Conservation (phyloP, 306 rosid species). For the Styphnolobium japonicum region DNA sequence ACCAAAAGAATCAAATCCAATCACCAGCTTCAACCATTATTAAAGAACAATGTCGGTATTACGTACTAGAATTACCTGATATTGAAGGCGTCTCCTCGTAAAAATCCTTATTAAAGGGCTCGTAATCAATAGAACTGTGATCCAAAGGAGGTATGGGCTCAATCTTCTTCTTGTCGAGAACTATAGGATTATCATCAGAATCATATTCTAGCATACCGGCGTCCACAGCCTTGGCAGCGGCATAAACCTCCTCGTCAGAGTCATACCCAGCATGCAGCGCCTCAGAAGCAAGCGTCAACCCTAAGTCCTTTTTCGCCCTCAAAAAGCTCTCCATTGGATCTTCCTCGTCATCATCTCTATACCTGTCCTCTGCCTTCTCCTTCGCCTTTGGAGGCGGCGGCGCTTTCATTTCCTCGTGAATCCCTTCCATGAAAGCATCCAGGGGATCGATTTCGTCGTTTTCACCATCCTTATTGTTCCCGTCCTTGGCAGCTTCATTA, state of each 20-base stretch:
- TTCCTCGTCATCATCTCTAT: slow-evolving; percentile 74
- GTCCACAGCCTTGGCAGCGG: slow-evolving; percentile 94
- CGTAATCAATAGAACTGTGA: slow-evolving; percentile 82
- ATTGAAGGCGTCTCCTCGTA: slow-evolving; percentile 83
- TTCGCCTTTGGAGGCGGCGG: slow-evolving; percentile 70
- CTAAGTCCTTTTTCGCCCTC: slow-evolving; percentile 85
- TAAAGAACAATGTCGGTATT: neutral
- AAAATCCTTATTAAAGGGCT: slow-evolving; percentile 80
- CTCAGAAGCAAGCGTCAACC: slow-evolving; percentile 82
- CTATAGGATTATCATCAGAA: slow-evolving; percentile 84
- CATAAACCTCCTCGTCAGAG: slow-evolving; percentile 97
- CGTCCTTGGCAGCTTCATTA: slow-evolving; percentile 30
- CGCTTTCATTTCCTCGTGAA: slow-evolving; percentile 82
- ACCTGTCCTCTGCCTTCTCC: slow-evolving; percentile 73
- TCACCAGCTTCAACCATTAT: neutral
- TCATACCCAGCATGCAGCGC: slow-evolving; percentile 87
- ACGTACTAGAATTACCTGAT: slow-evolving; percentile 48
- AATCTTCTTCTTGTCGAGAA: slow-evolving; percentile 79
- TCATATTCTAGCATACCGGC: slow-evolving; percentile 93
- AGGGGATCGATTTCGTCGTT: slow-evolving; percentile 78
- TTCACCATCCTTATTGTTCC: slow-evolving; percentile 11
- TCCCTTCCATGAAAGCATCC: slow-evolving; percentile 96
- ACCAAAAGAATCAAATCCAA: neutral
- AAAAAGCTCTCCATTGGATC: slow-evolving; percentile 93
- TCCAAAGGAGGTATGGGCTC: slow-evolving; percentile 89